Evolutionary conservation across 108 stramenopile genomes (phyloP).

Genomic region (Cyclotella baltica): DNA sequence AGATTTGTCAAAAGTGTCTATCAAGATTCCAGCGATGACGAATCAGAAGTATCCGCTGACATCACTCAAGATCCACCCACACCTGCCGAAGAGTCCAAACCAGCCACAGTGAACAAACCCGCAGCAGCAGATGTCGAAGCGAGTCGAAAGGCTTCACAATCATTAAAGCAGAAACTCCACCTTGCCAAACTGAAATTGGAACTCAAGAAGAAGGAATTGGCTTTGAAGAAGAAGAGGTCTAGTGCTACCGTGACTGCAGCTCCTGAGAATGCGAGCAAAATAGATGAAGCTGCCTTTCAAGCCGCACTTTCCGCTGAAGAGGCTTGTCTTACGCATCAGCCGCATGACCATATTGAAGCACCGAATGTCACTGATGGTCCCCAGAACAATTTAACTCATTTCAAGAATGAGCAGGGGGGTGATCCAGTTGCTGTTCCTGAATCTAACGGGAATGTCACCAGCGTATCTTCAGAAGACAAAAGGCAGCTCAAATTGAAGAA

Average conservation of each 20-base stretch:
- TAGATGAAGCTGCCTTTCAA: background rate
- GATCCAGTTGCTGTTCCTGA: background rate
- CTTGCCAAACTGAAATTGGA: conserved; percentile 46
- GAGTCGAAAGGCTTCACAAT: conserved; percentile 32
- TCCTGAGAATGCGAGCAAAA: background rate
- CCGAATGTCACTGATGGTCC: no score
- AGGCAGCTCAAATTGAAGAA: conserved; percentile 26
- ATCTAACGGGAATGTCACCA: background rate
- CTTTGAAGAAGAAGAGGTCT: conserved; percentile 1
- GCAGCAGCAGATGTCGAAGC: background rate
- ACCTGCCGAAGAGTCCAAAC: background rate
- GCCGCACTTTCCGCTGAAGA: background rate
- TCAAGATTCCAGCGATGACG: conserved; percentile 21
- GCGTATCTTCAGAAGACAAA: background rate
- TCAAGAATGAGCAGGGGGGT: background rate
- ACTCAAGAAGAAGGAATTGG: conserved; percentile 18
- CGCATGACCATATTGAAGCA: no score
- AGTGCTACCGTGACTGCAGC: background rate
- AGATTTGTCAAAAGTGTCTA: conserved; percentile 47
- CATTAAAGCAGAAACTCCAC: conserved; percentile 45
- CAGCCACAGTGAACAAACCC: background rate
- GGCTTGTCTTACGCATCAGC: background rate
- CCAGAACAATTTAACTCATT: no score
- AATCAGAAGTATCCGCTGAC: background rate
- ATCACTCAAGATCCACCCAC: background rate